Conservation (phyloP, 805 yeast genomes). For the Lipomyces lipofer region DNA sequence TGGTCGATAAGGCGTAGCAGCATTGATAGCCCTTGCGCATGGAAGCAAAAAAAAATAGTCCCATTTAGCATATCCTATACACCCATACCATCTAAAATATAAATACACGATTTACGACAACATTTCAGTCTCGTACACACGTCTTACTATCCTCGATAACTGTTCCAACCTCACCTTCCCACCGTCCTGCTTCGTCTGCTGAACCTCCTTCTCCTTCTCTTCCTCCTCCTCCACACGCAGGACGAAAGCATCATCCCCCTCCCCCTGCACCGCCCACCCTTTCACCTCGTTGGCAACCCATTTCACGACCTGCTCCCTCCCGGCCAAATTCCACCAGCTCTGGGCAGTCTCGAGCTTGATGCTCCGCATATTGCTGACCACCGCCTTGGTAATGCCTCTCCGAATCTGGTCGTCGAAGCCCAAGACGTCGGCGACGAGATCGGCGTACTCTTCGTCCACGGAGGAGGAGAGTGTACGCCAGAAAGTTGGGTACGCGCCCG, state of each 20-base stretch:
- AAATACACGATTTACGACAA: neutral
- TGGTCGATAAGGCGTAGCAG: too few species aligned
- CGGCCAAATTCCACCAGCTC: conserved; percentile 37
- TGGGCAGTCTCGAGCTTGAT: conserved; percentile 36
- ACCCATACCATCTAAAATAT: too few species aligned
- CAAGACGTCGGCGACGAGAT: conserved; percentile 38
- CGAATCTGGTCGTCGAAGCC: conserved; percentile 41
- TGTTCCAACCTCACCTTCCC: conserved; percentile 37
- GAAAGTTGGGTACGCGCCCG: conserved; percentile 39
- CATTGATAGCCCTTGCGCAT: too few species aligned
- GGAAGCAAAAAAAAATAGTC: too few species aligned
- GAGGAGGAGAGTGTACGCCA: conserved; percentile 38
- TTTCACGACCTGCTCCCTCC: conserved; percentile 32
- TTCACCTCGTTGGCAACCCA: conserved; percentile 33
- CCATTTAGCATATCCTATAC: too few species aligned
- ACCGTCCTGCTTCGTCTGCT: conserved; percentile 17
- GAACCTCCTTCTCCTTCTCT: conserved; percentile 33
- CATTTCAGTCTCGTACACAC: conserved; percentile 37
- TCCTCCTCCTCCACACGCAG: conserved; percentile 36
- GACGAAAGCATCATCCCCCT: too few species aligned
- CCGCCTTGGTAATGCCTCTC: conserved; percentile 37
- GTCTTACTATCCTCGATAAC: conserved; percentile 36
- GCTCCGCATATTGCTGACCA: conserved; percentile 35
- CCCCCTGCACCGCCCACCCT: conserved; percentile 38
- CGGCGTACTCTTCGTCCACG: conserved; percentile 40